phyloP scores from a whole-genome alignment of 768 basidiomycete genomes.

The Leucosporidium yakuticum region DNA sequence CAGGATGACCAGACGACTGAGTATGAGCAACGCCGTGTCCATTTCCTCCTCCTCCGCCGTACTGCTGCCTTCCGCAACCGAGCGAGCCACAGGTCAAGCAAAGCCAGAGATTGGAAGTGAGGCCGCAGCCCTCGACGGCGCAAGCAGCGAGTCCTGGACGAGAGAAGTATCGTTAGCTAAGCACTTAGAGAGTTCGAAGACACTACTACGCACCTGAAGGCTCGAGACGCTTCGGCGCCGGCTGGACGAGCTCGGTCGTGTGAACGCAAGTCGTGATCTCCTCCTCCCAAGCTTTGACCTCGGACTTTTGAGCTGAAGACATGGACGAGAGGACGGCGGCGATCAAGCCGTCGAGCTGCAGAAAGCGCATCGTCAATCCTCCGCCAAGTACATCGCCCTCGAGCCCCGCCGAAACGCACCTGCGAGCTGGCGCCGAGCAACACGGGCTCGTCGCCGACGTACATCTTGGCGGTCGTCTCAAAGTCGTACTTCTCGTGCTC shows the following conservation, averaged over 20 bases:
- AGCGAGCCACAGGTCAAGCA: slow-evolving; percentile 85
- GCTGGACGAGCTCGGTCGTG: slow-evolving; percentile 55
- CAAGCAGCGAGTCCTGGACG: slow-evolving; percentile 70
- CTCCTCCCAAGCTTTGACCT: slow-evolving; percentile 97
- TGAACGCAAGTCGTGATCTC: slow-evolving; percentile 85
- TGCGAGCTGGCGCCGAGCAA: slow-evolving; percentile 16
- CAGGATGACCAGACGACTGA: slow-evolving; percentile 62
- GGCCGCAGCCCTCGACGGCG: slow-evolving; percentile 57
- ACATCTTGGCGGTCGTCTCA: slow-evolving; percentile 62
- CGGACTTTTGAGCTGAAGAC: slow-evolving; percentile 84
- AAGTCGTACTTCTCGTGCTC: slow-evolving; percentile 77
- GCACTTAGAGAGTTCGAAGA: neutral
- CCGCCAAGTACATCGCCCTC: neutral
- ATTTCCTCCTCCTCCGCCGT: slow-evolving; percentile 58
- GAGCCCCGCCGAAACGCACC: slow-evolving; percentile 14
- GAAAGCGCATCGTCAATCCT: slow-evolving; percentile 33
- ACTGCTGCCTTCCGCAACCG: slow-evolving; percentile 81
- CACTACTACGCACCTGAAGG: slow-evolving; percentile 50
- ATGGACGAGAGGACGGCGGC: slow-evolving; percentile 70
- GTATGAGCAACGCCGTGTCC: slow-evolving; percentile 82
- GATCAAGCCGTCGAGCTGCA: slow-evolving; percentile 48
- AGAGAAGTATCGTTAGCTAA: neutral
- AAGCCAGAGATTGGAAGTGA: slow-evolving; percentile 90
- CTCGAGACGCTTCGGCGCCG: slow-evolving; percentile 47
- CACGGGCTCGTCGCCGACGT: slow-evolving; percentile 52